Evolutionary conservation across 345 rosid genomes (phyloP), one percentile per base, ranked within the genome.

Genomic region (Hevea brasiliensis): DNA sequence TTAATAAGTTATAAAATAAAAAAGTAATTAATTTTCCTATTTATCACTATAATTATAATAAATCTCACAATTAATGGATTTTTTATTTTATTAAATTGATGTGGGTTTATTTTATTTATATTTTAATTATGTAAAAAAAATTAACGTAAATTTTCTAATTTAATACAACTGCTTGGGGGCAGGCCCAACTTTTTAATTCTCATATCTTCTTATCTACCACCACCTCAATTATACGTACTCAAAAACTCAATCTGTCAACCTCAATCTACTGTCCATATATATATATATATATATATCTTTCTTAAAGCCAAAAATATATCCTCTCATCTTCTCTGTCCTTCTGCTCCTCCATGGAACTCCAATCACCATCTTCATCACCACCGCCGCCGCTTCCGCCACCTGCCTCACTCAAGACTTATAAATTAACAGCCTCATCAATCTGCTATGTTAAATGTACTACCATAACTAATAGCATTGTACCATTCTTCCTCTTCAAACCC

Each of bases 351-450:
- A 86, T 86, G 87, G 91, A 85, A 80, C 74, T 75, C 27, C 75
- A 81, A 64, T 71, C 80, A 44, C 53, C 50, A 55, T 73, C 76
- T 8, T 29, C 80, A 47, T n/a, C n/a, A n/a, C n/a, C n/a, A n/a
- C n/a, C n/a, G n/a, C n/a, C n/a, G n/a, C n/a, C n/a, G n/a, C n/a
- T n/a, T n/a, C n/a, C n/a, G n/a, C 64, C 57, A 20, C 77, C 77
- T 23, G 81, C 73, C 15, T 78, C 80, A 14, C 67, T 56, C 24
- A 78, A 82, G 66, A 75, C 89, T 35, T 87, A 92, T 78, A 82
- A 74, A 65, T 73, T 94, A 69, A 85, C 87, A 45, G 93, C 97
- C 55, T 85, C 92, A 15, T 85, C 93, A 27, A 66, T 92, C 86
- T 88, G 93, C 58, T 90, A 92, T 76, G 61, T 76, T 64, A 87